Evolutionary conservation across 805 yeast genomes (phyloP).

Genomic region (Wickerhamomyces silvicola): DNA sequence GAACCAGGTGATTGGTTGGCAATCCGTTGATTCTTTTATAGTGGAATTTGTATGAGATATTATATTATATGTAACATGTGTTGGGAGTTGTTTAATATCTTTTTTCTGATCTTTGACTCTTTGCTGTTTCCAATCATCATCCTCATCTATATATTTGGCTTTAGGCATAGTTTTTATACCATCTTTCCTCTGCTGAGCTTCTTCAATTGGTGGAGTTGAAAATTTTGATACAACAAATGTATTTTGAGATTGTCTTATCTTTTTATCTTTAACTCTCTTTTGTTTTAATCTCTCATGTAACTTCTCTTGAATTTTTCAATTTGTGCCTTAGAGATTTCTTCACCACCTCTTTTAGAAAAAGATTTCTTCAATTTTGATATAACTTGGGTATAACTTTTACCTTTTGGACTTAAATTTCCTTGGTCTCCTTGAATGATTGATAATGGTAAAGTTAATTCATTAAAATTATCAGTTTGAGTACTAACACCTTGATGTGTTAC

Average conservation of each 20-base stretch:
- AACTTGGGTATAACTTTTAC: constrained; percentile 19
- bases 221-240: constrained; percentile 8
- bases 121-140: too few relatives aligned
- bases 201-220: constrained; percentile 1
- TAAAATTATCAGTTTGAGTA: background rate
- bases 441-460: constrained; percentile 7
- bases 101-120: background rate
- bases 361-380: constrained; percentile 1
- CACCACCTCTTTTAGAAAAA: too few relatives aligned
- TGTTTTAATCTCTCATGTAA: constrained; percentile 13
- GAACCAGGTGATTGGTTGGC: constrained; percentile 47
- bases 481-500: background rate
- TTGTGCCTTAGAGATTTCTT: constrained; percentile 2
- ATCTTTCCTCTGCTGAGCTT: background rate
- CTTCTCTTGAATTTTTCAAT: constrained; percentile 11
- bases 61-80: too few relatives aligned
- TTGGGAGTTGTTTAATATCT: background rate
- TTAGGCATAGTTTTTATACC: background rate
- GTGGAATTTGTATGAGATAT: too few relatives aligned
- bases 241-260: constrained; percentile 4
- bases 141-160: too few relatives aligned
- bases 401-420: constrained; percentile 6
- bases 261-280: constrained; percentile 13
- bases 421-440: constrained; percentile 2
- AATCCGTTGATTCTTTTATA: too few relatives aligned